Base-by-base conservation (phyloP, 306 rosid species). In the Cucumis melo region DNA sequence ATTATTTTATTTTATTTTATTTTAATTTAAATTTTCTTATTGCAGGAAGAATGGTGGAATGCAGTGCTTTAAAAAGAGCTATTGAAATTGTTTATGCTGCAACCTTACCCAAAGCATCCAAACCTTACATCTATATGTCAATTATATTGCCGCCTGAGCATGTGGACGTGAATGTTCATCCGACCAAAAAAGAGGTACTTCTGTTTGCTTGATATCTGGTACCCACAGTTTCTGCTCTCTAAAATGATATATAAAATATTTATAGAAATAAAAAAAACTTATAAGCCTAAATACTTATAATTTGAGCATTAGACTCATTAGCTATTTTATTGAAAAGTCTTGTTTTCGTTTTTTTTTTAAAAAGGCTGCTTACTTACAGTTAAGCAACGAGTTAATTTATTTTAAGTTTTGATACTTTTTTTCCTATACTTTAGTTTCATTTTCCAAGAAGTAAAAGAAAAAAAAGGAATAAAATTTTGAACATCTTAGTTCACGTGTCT, bases 41-140 rank as follows among this genome's bases (percentile, higher is more conserved):
- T 58, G 75, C 96, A 93, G 98, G 88, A 80, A 89, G 97, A 85
- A 78, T 93, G 92, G 97, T 93, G 63, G 98, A 93, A 54, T 93
- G 97, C 70, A 86, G 90, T 74, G 90, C 97, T 53, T 85, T 93
- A 89, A 93, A 93, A 89, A 88, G 98, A 83, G 92, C 97, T 83
- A 85, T 93, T 64, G 98, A 93, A 89, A 77, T 93, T 85, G 96
- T 91, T 81, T 93, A 93, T 85, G 86, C 98, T 75, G 97, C 97
- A 39, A 93, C 96, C 44, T 80, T 93, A 84, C 98, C 97, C 16
- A 93, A 90, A 87, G 98, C 97, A 75, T 87, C 97, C 42, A 93
- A 93, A 78, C 98, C 98, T 66, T 93, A 88, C 81, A 82, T 93
- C 80, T 90, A 93, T 68, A 87, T 93, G 83, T 87, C 98, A 68